Evolutionary conservation across 257 asterid species (phyloP).

Genomic region (Nicotiana tomentosiformis): DNA sequence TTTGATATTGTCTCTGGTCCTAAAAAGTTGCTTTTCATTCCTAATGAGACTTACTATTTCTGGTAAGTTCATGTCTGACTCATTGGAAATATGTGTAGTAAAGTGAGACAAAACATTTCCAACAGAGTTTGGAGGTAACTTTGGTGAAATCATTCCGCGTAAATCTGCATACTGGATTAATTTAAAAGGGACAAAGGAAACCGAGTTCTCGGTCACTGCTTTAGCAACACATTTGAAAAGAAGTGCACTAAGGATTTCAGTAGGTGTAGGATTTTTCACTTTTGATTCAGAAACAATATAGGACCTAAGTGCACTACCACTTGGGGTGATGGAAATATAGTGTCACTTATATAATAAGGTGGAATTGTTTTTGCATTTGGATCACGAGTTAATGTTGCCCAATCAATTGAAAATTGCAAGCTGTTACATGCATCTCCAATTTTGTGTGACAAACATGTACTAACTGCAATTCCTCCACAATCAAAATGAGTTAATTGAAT

Average conservation of each 20-base stretch:
- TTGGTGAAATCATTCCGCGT: not conserved
- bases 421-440: not conserved
- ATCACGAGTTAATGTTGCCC: not conserved
- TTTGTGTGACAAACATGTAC: not conserved
- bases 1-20: not conserved
- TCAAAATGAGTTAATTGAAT: not conserved
- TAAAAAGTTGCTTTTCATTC: not conserved
- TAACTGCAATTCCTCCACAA: not conserved
- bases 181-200: not conserved
- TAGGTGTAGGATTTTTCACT: not conserved
- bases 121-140: not conserved
- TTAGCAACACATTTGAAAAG: constrained; percentile 7
- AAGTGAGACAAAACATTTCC: constrained; percentile 2
- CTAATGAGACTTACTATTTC: constrained; percentile 6
- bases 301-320: not conserved
- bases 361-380: not conserved
- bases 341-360: not conserved
- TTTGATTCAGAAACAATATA: not conserved
- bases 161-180: constrained; percentile 4
- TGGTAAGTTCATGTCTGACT: not conserved
- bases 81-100: not conserved
- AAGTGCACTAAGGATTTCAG: constrained; percentile 9
- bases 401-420: not conserved
- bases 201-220: not conserved
- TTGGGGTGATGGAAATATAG: constrained; percentile 5